Base-by-base conservation (phyloP, 208 protist genomes). In the Cochliopodium minus region DNA sequence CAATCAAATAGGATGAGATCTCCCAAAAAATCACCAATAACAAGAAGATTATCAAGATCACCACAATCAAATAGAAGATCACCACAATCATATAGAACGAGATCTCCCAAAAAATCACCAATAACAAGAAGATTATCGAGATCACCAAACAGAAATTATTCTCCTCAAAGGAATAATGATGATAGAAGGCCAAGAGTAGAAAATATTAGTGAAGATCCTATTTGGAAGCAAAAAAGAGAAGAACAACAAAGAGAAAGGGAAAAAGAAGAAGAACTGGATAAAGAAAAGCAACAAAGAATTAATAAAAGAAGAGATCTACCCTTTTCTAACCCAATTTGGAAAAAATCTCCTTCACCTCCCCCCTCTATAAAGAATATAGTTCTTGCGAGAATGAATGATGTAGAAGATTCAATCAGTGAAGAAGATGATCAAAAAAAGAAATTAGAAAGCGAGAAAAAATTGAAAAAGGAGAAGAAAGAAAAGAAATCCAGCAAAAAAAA, bases 141-240 rank as follows among this genome's bases (percentile, higher is more conserved):
- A n/a, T n/a, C n/a, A n/a, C n/a, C n/a, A n/a, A n/a, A n/a, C n/a
- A n/a, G n/a, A n/a, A n/a, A n/a, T n/a, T n/a, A n/a, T n/a, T n/a
- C n/a, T n/a, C n/a, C n/a, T n/a, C n/a, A n/a, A n/a, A n/a, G n/a
- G n/a, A n/a, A n/a, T n/a, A n/a, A n/a, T n/a, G n/a, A n/a, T n/a
- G n/a, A n/a, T n/a, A n/a, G n/a, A n/a, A n/a, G n/a, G n/a, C n/a
- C n/a, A n/a, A n/a, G n/a, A n/a, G n/a, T n/a, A n/a, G n/a, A n/a
- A n/a, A n/a, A n/a, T n/a, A n/a, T n/a, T n/a, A n/a, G n/a, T 11
- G 47, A 61, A 60, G 36, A 53, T 38, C 34, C 7, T 34, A 17
- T 22, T 7, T 3, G 2, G 3, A 2, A 35, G 10, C 29, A 38
- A 61, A 39, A 40, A 61, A 40, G 42, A 38, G 5, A 47, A 58